Percentiles rank a stretch among this genome's conserved stretches.
phyloP scores from a whole-genome alignment of 2,329 filamentous ascomycete species.

The Penicillium sp. region DNA sequence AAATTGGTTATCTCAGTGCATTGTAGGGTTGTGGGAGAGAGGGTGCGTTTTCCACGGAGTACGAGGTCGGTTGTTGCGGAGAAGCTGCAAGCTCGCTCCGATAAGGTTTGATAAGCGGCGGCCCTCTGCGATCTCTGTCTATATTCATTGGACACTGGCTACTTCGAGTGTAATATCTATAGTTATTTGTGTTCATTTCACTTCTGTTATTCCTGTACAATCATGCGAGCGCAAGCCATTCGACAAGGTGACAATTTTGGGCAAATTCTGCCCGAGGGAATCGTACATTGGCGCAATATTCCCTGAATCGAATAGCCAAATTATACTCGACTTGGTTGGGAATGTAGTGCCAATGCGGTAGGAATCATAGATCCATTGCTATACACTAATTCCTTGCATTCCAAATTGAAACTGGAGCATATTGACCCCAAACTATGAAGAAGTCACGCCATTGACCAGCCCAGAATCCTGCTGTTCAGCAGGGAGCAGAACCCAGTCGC shows the following conservation, averaged over 20 bases:
- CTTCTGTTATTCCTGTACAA: neutral
- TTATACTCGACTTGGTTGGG: too few relatives aligned
- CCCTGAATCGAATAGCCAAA: neutral
- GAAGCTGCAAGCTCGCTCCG: slow-evolving; percentile 22
- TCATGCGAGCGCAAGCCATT: neutral
- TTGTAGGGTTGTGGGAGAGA: neutral
- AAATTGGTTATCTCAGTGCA: neutral
- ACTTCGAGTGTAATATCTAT: neutral
- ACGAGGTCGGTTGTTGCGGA: slow-evolving; percentile 25
- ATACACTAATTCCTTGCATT: neutral
- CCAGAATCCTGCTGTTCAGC: slow-evolving; percentile 27
- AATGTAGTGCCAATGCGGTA: neutral
- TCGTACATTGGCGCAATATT: neutral
- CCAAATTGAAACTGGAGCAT: neutral
- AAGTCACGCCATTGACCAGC: slow-evolving; percentile 33
- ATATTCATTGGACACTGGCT: neutral
- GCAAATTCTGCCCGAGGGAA: neutral
- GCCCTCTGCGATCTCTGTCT: neutral
- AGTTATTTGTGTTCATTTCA: neutral
- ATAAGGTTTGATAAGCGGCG: slow-evolving; percentile 16
- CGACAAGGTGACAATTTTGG: neutral
- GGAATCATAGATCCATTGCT: neutral
- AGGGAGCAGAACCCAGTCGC: slow-evolving; percentile 64
- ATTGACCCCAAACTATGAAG: slow-evolving; percentile 14
- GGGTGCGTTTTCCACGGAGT: slow-evolving; percentile 23